phyloP scores from a whole-genome alignment of 2,329 filamentous ascomycete genomes.

The Arthroderma uncinatum region DNA sequence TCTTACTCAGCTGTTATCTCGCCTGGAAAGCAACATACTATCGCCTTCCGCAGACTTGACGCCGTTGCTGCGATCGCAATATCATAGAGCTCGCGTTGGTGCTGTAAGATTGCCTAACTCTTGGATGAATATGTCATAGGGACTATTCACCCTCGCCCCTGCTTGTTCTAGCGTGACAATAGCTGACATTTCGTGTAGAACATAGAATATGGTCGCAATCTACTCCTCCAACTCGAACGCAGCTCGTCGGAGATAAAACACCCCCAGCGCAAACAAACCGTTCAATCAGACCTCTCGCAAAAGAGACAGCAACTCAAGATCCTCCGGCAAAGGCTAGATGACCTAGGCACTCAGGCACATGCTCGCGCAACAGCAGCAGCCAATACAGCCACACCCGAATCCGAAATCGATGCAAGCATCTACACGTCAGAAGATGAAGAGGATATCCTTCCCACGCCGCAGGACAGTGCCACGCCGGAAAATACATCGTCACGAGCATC shows the following conservation, averaged over 20 bases:
- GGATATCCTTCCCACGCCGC: slow-evolving; percentile 22
- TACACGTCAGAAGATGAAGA: slow-evolving; percentile 19
- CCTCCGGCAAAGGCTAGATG: slow-evolving; percentile 25
- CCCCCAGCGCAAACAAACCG: slow-evolving; percentile 26
- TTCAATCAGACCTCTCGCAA: slow-evolving; percentile 31
- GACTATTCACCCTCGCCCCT: neutral
- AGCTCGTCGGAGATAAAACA: slow-evolving; percentile 31
- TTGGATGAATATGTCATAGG: neutral
- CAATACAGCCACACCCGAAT: slow-evolving; percentile 1
- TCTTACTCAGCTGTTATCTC: slow-evolving; percentile 32
- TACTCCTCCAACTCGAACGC: slow-evolving; percentile 33
- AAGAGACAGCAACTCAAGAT: slow-evolving; percentile 28
- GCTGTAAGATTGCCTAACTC: slow-evolving; percentile 24
- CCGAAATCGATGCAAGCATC: slow-evolving; percentile 8
- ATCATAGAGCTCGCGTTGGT: slow-evolving; percentile 33
- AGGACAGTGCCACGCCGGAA: slow-evolving; percentile 13
- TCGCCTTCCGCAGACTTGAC: slow-evolving; percentile 29
- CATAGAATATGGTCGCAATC: slow-evolving; percentile 35
- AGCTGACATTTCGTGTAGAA: slow-evolving; percentile 23
- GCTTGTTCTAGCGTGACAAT: neutral
- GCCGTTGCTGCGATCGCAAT: slow-evolving; percentile 29
- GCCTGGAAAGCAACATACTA: slow-evolving; percentile 35
- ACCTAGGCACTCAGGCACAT: slow-evolving; percentile 22
- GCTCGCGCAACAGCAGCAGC: neutral
- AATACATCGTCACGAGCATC: slow-evolving; percentile 5